Base-by-base conservation (phyloP, 176 grass and related monocot species). In the Rhynchospora pubera region DNA sequence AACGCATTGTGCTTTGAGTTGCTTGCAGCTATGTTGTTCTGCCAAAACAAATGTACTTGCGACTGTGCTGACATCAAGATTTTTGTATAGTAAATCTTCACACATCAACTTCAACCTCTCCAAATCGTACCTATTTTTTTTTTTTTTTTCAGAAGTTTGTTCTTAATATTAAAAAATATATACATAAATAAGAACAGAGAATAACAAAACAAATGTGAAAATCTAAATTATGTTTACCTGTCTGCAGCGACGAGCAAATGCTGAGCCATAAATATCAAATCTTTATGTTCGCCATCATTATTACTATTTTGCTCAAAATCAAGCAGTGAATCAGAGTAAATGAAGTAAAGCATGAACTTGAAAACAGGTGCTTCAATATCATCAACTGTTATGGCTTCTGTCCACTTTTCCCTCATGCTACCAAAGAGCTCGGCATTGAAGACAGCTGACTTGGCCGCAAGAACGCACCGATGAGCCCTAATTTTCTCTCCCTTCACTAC, bases 31-130 rank as follows among this genome's bases (percentile, higher is more conserved):
- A 7, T 77, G 73, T 21, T 48, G 22, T 15, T 77, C 73, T 6
- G 73, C 73, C 24, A 77, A 77, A 77, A 6, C 45, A 9, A 77
- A 21, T 26, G 73, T 77, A 3, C 15, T 77, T 55, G 73, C 73
- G 9, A 56, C 73, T 22, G 18, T 77, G 4, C 11, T 7, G 43
- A 77, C 45, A 77, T 47, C 12, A 12, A 77, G 53, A 13, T 15
- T 57, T 9, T 57, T 53, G 2, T 14, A 50, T 30, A 57, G 51
- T 21, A 6, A 22, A 77, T 28, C 47, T 77, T 77, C 73, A 23
- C 18, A 77, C 1, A 77, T 51, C 14, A 14, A 5, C 19, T 21
- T 55, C 73, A 77, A 21, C 10, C 73, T 77, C 73, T 77, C 46
- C 51, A 77, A 15, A 44, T 48, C 18, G 6, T 64, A 64, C 0